Base-by-base conservation (phyloP, 176 grass and related monocot genomes). In the Areca catechu region DNA sequence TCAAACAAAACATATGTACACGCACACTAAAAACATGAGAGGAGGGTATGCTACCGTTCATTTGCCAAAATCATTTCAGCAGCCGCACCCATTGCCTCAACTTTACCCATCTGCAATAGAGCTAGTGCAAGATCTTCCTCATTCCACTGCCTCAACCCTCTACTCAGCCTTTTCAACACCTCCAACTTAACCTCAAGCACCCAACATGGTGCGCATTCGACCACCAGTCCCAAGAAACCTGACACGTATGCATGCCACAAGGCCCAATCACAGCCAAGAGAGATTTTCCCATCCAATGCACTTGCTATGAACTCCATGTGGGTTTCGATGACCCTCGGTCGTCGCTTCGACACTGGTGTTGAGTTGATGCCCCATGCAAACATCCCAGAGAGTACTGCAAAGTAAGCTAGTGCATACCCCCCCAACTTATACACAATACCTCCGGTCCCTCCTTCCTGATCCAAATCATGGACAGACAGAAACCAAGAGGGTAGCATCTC, bases 401-500 rank as follows among this genome's bases (percentile, higher is more conserved):
- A 66, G 63, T 90, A 85, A 18, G 92, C 74, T 20, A 96, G 71
- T 9, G 83, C 86, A 15, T 88, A 77, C 12, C 92, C 92, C 0
- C 83, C 69, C 49, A 96, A 69, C 55, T 49, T 83, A 53, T 86
- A 82, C 22, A 90, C 80, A 20, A 76, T 79, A 22, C 77, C 78
- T 51, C 74, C 80, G 4, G 74, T 82, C 16, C 62, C 61, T 28
- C 74, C 83, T 18, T 80, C 90, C 22, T 77, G 80, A 15, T 82
- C 71, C 53, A 96, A 71, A 48, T 90, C 48, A 56, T 79, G 80
- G 56, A 75, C 83, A 0, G 77, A 71, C 14, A 96, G 61, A 69
- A 96, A 90, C 92, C 86, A 96, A 7, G 92, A 96, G 34, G 92
- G 92, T 22, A 96, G 72, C 65, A 90, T 90, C 77, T 96, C 92